These are phyloP conservation scores for Aspergillus flavus DNA, from an alignment of 2,329 filamentous ascomycete species.

Conservation along the genomic window DNA sequence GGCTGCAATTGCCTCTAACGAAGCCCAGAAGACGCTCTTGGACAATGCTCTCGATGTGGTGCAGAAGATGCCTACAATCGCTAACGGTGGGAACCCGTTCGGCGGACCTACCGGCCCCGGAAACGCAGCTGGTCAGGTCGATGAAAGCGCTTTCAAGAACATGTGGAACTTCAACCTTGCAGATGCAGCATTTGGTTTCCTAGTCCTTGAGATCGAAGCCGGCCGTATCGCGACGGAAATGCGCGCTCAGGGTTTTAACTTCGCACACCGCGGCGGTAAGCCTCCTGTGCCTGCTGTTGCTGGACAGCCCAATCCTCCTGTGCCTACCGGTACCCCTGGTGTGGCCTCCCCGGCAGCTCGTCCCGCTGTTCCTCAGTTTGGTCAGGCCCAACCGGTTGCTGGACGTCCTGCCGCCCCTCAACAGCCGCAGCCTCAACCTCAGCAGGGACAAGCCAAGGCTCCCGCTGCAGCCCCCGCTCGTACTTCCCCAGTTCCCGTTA, in stretches of 20 bases:
- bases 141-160: conserved; percentile 99
- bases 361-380: conserved; percentile 43
- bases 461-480: conserved; percentile 32
- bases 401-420: conserved; percentile 27
- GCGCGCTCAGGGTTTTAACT: conserved; percentile 98
- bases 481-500: conserved; percentile 45
- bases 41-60: conserved; percentile 91
- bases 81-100: conserved; percentile 95
- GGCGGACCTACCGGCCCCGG: conserved; percentile 78
- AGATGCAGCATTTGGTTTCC: conserved; percentile 94
- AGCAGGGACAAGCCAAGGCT: conserved; percentile 34
- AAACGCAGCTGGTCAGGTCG: conserved; percentile 78
- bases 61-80: conserved; percentile 96
- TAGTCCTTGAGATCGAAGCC: conserved; percentile 92
- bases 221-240: conserved; percentile 97
- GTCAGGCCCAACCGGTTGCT: conserved; percentile 42
- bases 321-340: conserved; percentile 29
- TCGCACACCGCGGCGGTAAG: conserved; percentile 91
- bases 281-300: conserved; percentile 50
- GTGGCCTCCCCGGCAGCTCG: conserved; percentile 41
- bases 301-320: conserved; percentile 25
- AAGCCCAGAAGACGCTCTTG: conserved; percentile 88
- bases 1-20: conserved; percentile 89
- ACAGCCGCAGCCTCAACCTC: conserved; percentile 27
- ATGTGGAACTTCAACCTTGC: conserved; percentile 99